phyloP scores from a whole-genome alignment of 352 stramenopile species.

The Phytophthora meadii region DNA sequence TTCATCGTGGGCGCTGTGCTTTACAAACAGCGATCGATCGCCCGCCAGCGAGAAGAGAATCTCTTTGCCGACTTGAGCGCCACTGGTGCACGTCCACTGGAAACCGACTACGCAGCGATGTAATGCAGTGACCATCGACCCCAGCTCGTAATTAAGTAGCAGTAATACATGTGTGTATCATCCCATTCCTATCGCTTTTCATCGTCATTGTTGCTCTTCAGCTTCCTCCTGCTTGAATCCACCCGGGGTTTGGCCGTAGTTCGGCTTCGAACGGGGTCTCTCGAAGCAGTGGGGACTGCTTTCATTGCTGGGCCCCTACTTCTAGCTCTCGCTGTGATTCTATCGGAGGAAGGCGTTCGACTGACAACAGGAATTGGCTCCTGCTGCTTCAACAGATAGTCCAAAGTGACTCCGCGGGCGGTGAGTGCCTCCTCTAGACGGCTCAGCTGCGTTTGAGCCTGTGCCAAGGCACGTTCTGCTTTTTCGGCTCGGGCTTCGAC shows the following conservation, averaged over 20 bases:
- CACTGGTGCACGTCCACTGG: constrained; percentile 20
- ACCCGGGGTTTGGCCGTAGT: constrained; percentile 6
- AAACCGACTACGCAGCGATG: constrained; percentile 36
- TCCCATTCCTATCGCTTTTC: constrained; percentile 22
- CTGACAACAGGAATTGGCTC: constrained; percentile 14
- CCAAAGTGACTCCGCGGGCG: constrained; percentile 70
- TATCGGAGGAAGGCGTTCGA: neutral
- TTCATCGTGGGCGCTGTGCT: constrained; percentile 24
- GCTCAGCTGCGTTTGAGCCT: constrained; percentile 39
- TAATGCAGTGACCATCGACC: constrained; percentile 3
- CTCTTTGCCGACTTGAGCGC: constrained; percentile 31
- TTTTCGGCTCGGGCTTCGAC: constrained; percentile 53
- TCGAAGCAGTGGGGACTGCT: constrained; percentile 1
- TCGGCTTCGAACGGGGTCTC: constrained; percentile 9
- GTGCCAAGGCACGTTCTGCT: constrained; percentile 37
- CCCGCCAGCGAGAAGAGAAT: constrained; percentile 33
- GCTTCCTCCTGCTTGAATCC: constrained; percentile 2
- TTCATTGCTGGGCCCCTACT: constrained; percentile 1
- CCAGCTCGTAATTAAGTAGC: neutral
- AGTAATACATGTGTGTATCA: too few species aligned
- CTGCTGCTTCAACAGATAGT: constrained; percentile 62
- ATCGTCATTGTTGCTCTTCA: constrained; percentile 31
- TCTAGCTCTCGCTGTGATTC: constrained; percentile 6
- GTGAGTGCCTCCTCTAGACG: constrained; percentile 56
- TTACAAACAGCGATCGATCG: constrained; percentile 21